phyloP scores from a whole-genome alignment of 805 yeast genomes.

The Starmera amethionina region DNA sequence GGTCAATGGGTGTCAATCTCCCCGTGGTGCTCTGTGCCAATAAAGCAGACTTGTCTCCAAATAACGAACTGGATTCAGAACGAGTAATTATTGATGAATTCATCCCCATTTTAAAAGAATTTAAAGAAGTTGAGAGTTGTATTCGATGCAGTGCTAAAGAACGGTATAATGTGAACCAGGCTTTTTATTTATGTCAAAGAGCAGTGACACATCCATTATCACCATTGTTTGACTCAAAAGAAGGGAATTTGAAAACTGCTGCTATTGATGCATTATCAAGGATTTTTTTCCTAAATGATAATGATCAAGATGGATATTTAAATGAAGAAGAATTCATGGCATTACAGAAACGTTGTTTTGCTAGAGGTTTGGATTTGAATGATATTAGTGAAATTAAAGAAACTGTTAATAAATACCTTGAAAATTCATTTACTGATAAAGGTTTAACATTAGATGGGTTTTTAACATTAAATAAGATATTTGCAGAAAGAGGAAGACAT shows the following conservation, averaged over 20 bases:
- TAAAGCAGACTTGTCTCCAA: constrained; percentile 43
- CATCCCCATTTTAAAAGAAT: constrained; percentile 77
- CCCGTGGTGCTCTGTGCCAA: constrained; percentile 91
- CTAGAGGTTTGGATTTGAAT: constrained; percentile 40
- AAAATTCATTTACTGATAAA: constrained; percentile 24
- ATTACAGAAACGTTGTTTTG: constrained; percentile 71
- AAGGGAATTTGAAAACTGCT: constrained; percentile 68
- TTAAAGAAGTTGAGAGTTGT: constrained; percentile 90
- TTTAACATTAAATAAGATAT: constrained; percentile 63
- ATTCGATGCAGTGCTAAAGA: constrained; percentile 79
- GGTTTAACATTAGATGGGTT: constrained; percentile 75
- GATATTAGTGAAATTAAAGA: constrained; percentile 37
- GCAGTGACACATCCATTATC: constrained; percentile 90
- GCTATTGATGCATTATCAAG: constrained; percentile 71
- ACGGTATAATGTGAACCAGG: constrained; percentile 81
- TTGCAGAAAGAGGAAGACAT: constrained; percentile 87
- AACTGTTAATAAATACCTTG: constrained; percentile 20
- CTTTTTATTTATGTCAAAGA: constrained; percentile 86
- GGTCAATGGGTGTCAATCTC: constrained; percentile 87
- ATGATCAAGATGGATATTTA: constrained; percentile 81
- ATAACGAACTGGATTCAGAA: constrained; percentile 31
- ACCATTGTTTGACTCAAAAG: constrained; percentile 88
- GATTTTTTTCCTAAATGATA: constrained; percentile 77
- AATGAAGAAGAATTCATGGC: constrained; percentile 60
- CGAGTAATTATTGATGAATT: constrained; percentile 63